Evolutionary conservation across 768 basidiomycete species (phyloP).

Genomic region (Boletus speciosus): DNA sequence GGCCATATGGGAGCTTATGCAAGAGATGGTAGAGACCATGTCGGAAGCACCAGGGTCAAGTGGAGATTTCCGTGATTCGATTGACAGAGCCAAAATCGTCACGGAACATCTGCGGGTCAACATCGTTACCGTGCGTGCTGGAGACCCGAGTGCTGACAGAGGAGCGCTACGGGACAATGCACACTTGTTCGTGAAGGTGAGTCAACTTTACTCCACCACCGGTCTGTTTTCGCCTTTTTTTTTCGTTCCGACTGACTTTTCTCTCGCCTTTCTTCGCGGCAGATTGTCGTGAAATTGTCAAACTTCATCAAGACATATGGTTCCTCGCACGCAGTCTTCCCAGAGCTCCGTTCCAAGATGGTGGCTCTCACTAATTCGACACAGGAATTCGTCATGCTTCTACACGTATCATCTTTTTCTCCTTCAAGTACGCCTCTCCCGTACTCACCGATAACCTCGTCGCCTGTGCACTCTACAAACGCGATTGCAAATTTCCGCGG

Average conservation of each 20-base stretch:
- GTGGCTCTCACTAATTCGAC: conserved; percentile 77
- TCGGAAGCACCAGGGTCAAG: conserved; percentile 41
- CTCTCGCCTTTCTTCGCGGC: not conserved
- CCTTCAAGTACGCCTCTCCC: conserved; percentile 52
- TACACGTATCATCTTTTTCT: conserved; percentile 82
- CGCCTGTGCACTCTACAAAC: conserved; percentile 19
- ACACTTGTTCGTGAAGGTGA: conserved; percentile 77
- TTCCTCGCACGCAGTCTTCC: conserved; percentile 51
- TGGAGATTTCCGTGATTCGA: conserved; percentile 47
- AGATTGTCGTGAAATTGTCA: conserved; percentile 77
- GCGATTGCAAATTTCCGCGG: conserved; percentile 17
- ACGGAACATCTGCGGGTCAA: conserved; percentile 61
- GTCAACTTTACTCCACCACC: not conserved
- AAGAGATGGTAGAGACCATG: conserved; percentile 65
- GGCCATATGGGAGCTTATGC: conserved; percentile 77
- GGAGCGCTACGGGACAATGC: conserved; percentile 73
- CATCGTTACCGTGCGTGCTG: conserved; percentile 56
- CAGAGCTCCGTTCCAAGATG: conserved; percentile 64
- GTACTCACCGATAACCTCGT: conserved; percentile 54
- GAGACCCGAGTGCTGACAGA: conserved; percentile 50
- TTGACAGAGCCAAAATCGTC: conserved; percentile 60
- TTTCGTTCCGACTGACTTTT: conserved; percentile 4
- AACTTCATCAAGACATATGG: conserved; percentile 67
- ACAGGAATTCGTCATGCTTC: conserved; percentile 81
- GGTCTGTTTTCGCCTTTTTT: not conserved